These are phyloP conservation scores for Hylodesmum podocarpum DNA, from an alignment of 306 rosid genomes.

Conservation along the genomic window DNA sequence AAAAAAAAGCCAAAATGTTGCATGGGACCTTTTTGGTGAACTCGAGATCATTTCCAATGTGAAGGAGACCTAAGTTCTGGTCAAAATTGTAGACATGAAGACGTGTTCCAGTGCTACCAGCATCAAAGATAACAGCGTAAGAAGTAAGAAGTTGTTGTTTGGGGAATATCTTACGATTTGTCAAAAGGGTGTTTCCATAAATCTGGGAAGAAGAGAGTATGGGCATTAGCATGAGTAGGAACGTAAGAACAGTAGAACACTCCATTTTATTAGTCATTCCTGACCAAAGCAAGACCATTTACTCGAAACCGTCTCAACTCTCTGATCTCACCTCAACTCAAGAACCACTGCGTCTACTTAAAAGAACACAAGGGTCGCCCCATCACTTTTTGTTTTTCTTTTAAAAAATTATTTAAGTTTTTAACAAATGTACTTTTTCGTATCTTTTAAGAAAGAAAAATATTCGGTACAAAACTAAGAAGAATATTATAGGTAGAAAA, in stretches of 20 bases:
- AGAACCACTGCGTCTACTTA: too few relatives aligned
- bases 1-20: background rate
- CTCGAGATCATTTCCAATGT: constrained; percentile 59
- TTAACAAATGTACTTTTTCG: too few relatives aligned
- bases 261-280: background rate
- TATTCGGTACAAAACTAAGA: too few relatives aligned
- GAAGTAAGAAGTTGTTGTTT: constrained; percentile 26
- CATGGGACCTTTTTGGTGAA: constrained; percentile 34
- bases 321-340: too few relatives aligned
- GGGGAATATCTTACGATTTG: constrained; percentile 45
- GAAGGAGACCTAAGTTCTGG: constrained; percentile 58
- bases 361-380: too few relatives aligned
- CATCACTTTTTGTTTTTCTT: too few relatives aligned
- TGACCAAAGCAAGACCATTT: background rate
- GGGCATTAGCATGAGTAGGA: constrained; percentile 51
- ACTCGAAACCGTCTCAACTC: too few relatives aligned
- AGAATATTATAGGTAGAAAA: too few relatives aligned
- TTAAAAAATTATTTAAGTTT: too few relatives aligned
- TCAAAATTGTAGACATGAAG: constrained; percentile 74
- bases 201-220: constrained; percentile 21
- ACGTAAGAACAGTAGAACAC: constrained; percentile 19
- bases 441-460: too few relatives aligned
- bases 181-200: constrained; percentile 24
- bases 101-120: constrained; percentile 86
- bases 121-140: constrained; percentile 76